A percentile compares a stretch with the other conserved stretches of the same genome.
phyloP scores from a whole-genome alignment of 2,329 filamentous ascomycete genomes.

The Bipolaris bicolor region DNA sequence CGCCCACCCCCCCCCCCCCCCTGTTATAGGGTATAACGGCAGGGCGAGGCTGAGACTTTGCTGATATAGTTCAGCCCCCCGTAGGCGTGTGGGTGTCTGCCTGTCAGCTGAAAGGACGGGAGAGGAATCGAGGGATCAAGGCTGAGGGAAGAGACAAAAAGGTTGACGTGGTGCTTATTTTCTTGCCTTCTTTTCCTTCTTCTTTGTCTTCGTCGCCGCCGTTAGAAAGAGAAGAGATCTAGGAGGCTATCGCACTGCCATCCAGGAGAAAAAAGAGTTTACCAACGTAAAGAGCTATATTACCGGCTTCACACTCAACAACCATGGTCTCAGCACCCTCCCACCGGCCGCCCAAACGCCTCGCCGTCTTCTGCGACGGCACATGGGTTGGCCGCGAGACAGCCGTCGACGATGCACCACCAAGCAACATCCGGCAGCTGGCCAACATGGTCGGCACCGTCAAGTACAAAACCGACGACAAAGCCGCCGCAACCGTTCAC shows the following conservation, averaged over 20 bases:
- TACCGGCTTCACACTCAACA: too few species aligned
- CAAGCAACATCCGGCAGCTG: conserved; percentile 42
- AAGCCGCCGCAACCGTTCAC: conserved; percentile 29
- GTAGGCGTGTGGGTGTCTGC: neutral
- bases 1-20: neutral
- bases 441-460: conserved; percentile 42
- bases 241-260: too few species aligned
- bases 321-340: conserved; percentile 19
- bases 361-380: conserved; percentile 45
- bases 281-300: too few species aligned
- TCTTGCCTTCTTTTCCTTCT: neutral
- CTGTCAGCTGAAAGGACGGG: neutral
- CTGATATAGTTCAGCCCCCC: neutral
- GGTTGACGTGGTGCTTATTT: neutral
- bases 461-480: conserved; percentile 16
- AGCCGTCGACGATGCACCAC: conserved; percentile 30
- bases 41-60: neutral
- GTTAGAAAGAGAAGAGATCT: too few species aligned
- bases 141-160: neutral
- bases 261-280: too few species aligned
- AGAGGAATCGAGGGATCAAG: neutral
- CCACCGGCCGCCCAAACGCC: conserved; percentile 28
- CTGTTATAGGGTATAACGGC: neutral
- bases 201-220: too few species aligned
- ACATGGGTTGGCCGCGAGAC: conserved; percentile 48